phyloP scores from a whole-genome alignment of 441 rosid genomes.

The Geranium incanum region DNA sequence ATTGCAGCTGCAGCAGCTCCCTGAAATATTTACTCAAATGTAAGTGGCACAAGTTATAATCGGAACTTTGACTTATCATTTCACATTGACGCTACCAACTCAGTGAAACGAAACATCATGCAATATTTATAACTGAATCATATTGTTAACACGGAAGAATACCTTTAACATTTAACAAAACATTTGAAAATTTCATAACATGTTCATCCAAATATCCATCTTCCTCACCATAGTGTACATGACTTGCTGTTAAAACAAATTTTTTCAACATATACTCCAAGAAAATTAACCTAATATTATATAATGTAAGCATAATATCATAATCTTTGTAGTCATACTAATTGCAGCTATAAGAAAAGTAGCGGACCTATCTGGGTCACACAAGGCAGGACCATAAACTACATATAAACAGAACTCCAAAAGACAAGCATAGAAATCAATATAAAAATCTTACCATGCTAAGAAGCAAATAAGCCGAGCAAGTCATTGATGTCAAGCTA shows the following conservation, averaged over 20 bases:
- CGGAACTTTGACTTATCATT: background rate
- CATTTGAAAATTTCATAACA: background rate
- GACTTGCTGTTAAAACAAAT: no score
- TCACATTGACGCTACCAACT: background rate
- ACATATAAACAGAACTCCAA: background rate
- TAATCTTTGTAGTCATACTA: no score
- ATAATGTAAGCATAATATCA: background rate
- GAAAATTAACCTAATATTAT: background rate
- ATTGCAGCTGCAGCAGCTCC: slow-evolving; percentile 90
- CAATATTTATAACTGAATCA: no score
- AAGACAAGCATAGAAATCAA: background rate
- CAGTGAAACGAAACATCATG: background rate
- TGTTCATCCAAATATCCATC: background rate
- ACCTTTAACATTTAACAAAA: background rate
- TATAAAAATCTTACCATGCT: slow-evolving; percentile 55
- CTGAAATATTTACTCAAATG: slow-evolving; percentile 38
- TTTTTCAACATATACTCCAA: no score
- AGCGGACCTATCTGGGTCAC: no score
- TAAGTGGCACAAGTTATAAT: slow-evolving; percentile 15
- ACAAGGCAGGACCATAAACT: no score
- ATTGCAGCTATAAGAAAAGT: no score
- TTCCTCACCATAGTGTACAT: no score
- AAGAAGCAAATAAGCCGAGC: slow-evolving; percentile 69
- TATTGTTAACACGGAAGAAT: no score
- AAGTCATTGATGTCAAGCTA: slow-evolving; percentile 81